These are phyloP conservation scores for Xylariaceae sp. DNA, from an alignment of 2,329 filamentous ascomycete genomes.

Conservation along the genomic window DNA sequence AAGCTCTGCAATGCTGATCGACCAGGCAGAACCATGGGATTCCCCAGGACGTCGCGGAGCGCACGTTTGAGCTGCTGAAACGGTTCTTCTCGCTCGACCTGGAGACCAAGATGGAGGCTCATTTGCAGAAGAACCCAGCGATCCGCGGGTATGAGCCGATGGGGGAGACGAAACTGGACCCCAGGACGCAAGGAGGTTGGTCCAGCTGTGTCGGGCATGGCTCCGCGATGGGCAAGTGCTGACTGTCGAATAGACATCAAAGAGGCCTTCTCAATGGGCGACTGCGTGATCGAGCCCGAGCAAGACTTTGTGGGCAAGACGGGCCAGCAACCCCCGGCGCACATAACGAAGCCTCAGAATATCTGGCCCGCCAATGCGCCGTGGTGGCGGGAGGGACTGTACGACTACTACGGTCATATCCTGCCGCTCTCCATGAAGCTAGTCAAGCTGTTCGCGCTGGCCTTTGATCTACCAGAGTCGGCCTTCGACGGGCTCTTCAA, in stretches of 20 bases:
- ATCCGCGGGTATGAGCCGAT: constrained; percentile 29
- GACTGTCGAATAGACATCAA: constrained; percentile 15
- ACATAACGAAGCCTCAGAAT: constrained; percentile 25
- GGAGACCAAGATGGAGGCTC: constrained; percentile 27
- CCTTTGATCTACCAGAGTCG: constrained; percentile 30
- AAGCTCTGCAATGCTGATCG: neutral
- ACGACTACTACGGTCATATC: constrained; percentile 25
- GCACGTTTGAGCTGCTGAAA: constrained; percentile 19
- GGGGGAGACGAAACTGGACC: constrained; percentile 25
- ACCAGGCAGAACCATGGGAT: constrained; percentile 20
- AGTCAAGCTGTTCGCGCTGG: constrained; percentile 28
- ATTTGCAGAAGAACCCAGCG: constrained; percentile 28
- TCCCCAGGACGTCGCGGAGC: constrained; percentile 12
- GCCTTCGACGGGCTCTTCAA: constrained; percentile 29
- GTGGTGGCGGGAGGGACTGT: constrained; percentile 26
- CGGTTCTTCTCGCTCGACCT: constrained; percentile 24
- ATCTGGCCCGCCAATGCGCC: constrained; percentile 26
- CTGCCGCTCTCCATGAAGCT: constrained; percentile 25
- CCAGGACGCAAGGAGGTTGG: constrained; percentile 22
- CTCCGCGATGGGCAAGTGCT: neutral
- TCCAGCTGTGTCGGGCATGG: neutral
- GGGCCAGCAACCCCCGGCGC: constrained; percentile 15
- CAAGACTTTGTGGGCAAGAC: constrained; percentile 24
- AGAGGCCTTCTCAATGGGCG: constrained; percentile 30
- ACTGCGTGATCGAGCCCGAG: constrained; percentile 29